Conservation (phyloP, 495 filamentous ascomycete species). For the Penicillium argentinense region DNA sequence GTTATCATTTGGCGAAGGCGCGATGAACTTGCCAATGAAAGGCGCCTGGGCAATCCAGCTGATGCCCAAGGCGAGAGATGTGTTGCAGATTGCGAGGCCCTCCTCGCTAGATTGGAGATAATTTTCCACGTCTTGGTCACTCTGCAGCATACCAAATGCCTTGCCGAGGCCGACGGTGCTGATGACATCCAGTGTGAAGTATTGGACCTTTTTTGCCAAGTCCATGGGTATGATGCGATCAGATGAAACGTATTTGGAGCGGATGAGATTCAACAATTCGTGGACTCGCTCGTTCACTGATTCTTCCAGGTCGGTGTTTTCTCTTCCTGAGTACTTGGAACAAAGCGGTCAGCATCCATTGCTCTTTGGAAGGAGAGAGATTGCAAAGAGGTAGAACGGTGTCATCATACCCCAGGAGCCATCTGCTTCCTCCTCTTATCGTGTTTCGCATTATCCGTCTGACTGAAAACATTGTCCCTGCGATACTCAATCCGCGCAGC, state of each 20-base stretch:
- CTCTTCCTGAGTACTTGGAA: conserved; percentile 41
- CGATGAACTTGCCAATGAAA: conserved; percentile 23
- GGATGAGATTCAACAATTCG: conserved; percentile 27
- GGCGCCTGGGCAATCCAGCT: conserved; percentile 22
- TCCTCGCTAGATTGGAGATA: conserved; percentile 43
- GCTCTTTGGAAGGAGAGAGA: too few relatives aligned
- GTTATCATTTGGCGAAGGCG: conserved; percentile 30
- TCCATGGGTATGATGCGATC: conserved; percentile 33
- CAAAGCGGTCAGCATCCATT: not conserved
- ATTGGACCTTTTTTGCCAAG: conserved; percentile 38
- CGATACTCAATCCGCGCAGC: conserved; percentile 21
- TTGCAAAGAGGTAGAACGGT: too few relatives aligned
- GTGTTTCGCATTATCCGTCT: conserved; percentile 25
- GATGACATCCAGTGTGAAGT: conserved; percentile 48
- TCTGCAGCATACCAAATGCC: conserved; percentile 38
- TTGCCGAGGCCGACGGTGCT: conserved; percentile 42
- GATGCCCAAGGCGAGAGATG: conserved; percentile 19
- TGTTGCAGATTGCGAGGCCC: conserved; percentile 21
- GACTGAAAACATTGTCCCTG: conserved; percentile 25
- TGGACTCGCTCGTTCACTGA: conserved; percentile 30
- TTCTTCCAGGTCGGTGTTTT: conserved; percentile 35
- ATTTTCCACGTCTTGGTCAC: conserved; percentile 49
- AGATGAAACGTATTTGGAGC: conserved; percentile 30
- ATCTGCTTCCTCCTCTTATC: conserved; percentile 26
- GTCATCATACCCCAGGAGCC: conserved; percentile 24